Conservation (phyloP, 2,329 filamentous ascomycete genomes). For the Fusarium hainanense region DNA sequence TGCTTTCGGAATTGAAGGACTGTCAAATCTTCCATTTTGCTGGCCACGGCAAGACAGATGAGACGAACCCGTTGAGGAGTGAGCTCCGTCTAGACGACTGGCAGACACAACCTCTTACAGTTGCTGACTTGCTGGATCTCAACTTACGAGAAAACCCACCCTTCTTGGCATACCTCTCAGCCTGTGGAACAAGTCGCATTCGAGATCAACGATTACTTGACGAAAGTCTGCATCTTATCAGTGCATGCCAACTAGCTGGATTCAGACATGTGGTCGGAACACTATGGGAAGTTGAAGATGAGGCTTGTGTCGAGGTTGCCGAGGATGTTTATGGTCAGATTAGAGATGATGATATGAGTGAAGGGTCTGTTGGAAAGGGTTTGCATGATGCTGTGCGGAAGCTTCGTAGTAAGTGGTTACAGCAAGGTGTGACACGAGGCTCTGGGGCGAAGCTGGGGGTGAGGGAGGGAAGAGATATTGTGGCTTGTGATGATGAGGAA, state of each 20-base stretch:
- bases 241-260: neutral
- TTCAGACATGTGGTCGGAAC: neutral
- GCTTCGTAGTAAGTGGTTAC: neutral
- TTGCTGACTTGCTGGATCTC: neutral
- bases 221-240: neutral
- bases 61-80: fast-evolving
- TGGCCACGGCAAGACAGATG: neutral
- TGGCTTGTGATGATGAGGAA: neutral
- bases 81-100: neutral
- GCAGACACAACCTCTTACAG: neutral
- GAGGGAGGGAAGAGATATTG: neutral
- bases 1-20: neutral
- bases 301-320: neutral
- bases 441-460: fast-evolving
- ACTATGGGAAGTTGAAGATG: neutral
- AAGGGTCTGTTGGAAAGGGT: neutral
- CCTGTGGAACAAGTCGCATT: neutral
- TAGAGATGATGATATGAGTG: neutral
- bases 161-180: neutral
- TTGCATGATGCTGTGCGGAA: neutral
- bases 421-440: neutral
- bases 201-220: neutral
- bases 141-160: neutral
- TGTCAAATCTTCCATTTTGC: neutral
- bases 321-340: neutral